Base-by-base conservation (phyloP, 257 asterid genomes). In the Asclepias syriaca region DNA sequence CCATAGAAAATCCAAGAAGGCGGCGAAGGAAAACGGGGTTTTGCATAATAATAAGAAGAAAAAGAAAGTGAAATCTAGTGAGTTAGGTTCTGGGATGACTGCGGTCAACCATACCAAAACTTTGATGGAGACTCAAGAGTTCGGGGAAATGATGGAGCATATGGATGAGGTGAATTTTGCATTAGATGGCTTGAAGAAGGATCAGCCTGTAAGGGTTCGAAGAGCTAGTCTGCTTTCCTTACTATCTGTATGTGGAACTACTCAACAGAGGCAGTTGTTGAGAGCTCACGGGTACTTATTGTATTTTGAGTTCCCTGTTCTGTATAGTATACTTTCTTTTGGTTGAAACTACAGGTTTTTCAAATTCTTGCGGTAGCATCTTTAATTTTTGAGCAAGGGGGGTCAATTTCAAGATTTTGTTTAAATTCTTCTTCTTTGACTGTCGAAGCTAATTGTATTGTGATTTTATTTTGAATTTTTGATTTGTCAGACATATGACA, bases 131-230 rank as follows among this genome's bases (percentile, higher is more conserved):
- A 88, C 97, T 73, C 97, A 88, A 77, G 98, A 90, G 81, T 86
- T 71, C 72, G 96, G 97, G 74, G 97, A 90, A 84, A 88, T 86
- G 93, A 86, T 86, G 90, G 98, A 92, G 87, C 94, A 86, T 54
- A 70, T 84, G 80, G 98, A 93, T 83, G 98, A 93, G 88, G 91
- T 93, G 79, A 81, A 89, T 82, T 93, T 90, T 70, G 89, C 98
- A 0, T 73, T 93, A 75, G 98, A 89, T 84, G 98, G 97, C 75
- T 86, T 93, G 86, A 90, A 75, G 86, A 90, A 85, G 77, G 98
- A 90, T 75, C 96, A 88, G 69, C 97, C 84, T 0, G 85, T 75
- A 58, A 86, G 88, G 68, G 78, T 85, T 73, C 76, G 96, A 76
- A 83, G 92, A 81, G 86, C 85, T 32, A 90, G 96, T 77, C 84